Evolutionary conservation across 2,329 filamentous ascomycete species (phyloP).

Genomic region (Colletotrichum echinochloae): DNA sequence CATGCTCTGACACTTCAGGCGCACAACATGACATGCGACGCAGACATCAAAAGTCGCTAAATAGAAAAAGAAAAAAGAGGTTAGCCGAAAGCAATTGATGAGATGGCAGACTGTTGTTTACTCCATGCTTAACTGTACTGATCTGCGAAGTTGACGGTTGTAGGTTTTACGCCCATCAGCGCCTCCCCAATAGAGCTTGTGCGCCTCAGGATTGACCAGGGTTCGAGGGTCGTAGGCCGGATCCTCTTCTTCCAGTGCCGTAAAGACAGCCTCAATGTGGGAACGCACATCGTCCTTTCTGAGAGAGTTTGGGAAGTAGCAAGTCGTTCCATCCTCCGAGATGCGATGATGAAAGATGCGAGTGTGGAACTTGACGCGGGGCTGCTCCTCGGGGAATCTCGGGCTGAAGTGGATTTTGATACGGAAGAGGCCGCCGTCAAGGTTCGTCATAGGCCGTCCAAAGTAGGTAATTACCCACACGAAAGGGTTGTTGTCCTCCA

Average conservation of each 20-base stretch:
- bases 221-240: slow-evolving; percentile 92
- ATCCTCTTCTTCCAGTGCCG: slow-evolving; percentile 85
- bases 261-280: slow-evolving; percentile 87
- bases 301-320: slow-evolving; percentile 75
- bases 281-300: slow-evolving; percentile 81
- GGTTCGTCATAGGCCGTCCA: slow-evolving; percentile 89
- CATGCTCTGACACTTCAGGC: not conserved
- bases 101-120: slow-evolving; percentile 50
- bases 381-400: slow-evolving; percentile 88
- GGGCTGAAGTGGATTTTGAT: slow-evolving; percentile 85
- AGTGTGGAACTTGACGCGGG: slow-evolving; percentile 83
- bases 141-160: slow-evolving; percentile 82
- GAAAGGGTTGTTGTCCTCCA: slow-evolving; percentile 88
- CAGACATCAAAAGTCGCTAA: slow-evolving; percentile 29
- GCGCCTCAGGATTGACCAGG: slow-evolving; percentile 86
- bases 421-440: slow-evolving; percentile 90
- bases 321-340: slow-evolving; percentile 81
- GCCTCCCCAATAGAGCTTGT: slow-evolving; percentile 87
- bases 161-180: slow-evolving; percentile 85
- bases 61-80: not conserved
- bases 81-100: not conserved
- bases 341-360: slow-evolving; percentile 90
- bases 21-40: not conserved
- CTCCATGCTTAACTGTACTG: slow-evolving; percentile 77
- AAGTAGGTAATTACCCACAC: slow-evolving; percentile 91